Evolutionary conservation across 495 filamentous ascomycete genomes (phyloP).

Genomic region (Aspergillus cristatus): DNA sequence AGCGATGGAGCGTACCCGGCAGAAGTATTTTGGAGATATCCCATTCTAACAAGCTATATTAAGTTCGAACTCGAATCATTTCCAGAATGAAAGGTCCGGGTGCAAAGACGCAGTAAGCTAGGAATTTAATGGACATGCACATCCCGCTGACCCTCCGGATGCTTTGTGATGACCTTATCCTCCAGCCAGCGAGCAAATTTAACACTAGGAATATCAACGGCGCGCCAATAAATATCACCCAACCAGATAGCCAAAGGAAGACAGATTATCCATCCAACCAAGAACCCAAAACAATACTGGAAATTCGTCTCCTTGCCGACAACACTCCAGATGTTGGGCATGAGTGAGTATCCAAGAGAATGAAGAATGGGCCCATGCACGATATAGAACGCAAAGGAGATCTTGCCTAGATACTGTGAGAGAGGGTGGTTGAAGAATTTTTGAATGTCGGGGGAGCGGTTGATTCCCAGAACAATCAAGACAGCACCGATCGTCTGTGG

Average conservation of each 20-base stretch:
- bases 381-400: constrained; percentile 57
- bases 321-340: constrained; percentile 45
- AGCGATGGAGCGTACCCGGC: constrained; percentile 37
- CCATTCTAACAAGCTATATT: too few species aligned
- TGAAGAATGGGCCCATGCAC: constrained; percentile 52
- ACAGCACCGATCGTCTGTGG: constrained; percentile 44
- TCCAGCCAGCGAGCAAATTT: constrained; percentile 47
- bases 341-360: constrained; percentile 37
- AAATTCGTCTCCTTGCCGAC: constrained; percentile 44
- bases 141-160: constrained; percentile 8
- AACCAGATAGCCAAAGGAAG: constrained; percentile 46
- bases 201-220: constrained; percentile 49
- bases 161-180: constrained; percentile 20
- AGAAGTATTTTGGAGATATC: constrained; percentile 31
- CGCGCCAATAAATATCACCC: constrained; percentile 50
- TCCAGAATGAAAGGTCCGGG: too few species aligned
- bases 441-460: constrained; percentile 43
- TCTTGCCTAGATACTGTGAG: constrained; percentile 53
- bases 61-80: too few species aligned
- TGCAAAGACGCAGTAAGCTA: too few species aligned
- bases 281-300: constrained; percentile 42
- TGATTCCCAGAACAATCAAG: constrained; percentile 46
- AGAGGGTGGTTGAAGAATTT: constrained; percentile 44
- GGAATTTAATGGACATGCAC: constrained; percentile 4
- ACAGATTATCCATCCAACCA: constrained; percentile 40